Evolutionary conservation across 208 protist species (phyloP), one percentile per base, ranked within the genome.

Genomic region (Vickermania ingenoplastis): DNA sequence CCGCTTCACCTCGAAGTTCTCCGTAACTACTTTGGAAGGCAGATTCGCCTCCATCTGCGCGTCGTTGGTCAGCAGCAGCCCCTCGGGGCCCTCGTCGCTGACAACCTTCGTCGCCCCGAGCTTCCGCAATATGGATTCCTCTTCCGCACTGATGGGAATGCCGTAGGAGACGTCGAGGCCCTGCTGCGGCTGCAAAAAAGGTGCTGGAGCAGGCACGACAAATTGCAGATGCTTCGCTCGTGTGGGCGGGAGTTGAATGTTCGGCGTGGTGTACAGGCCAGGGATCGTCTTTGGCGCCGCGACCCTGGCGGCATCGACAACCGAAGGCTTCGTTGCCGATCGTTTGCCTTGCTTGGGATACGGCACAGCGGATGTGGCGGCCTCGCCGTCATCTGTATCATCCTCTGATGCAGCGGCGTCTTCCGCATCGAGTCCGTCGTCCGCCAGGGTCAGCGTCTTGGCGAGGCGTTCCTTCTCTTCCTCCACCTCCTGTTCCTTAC

Each of bases 1-100:
- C 41, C 79, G 73, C 22, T 54, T 50, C 22, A 74, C 53, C 21
- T 57, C 52, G 27, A 63, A 29, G 1, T 11, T 69, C 0, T 81
- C 57, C 11, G 48, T 36, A 2, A 67, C 67, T 17, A 88, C 77
- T 56, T 94, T 91, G 1, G 83, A 88, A 0, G 88, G 88, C 17
- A 87, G 84, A 58, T 91, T 94, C 14, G 82, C 83, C 60, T 91
- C 81, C n/a, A 68, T 59, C 67, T 94, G 87, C 22, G 83, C 83
- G 74, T 94, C 83, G 67, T 94, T 89, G 24, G 77, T 69, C 13
- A 89, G 52, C 17, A 76, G 68, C 1, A 85, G 54, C 17, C 63
- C 69, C 51, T 89, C 82, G 5, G 81, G 73, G 0, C 77, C 84
- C 11, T 81, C 73, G 41, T 85, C 75, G 56, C 67, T 73, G 17